Base-by-base conservation (phyloP, 2,329 filamentous ascomycete species). In the Lachnellula willkommii region DNA sequence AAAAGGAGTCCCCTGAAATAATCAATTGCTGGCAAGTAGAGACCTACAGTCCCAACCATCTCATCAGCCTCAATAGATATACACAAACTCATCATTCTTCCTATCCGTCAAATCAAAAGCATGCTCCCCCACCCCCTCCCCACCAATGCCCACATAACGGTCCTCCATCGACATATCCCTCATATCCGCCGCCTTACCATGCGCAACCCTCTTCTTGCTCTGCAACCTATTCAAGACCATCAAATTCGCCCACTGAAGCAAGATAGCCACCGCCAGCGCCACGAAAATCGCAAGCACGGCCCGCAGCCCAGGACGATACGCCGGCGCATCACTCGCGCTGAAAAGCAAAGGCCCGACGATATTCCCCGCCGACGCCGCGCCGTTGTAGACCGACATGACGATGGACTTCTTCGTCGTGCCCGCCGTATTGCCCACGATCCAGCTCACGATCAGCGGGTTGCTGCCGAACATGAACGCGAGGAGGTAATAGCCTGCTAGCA, bases 341-440 rank as follows among this genome's bases (percentile, higher is more conserved):
- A 88, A 88, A 0, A 88, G 73, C 0, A 87, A 68, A 0, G 84
- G 85, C 0, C 84, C 85, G 63, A 88, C 76, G 55, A 89, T 86
- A 66, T 88, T 87, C 3, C 85, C 85, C 0, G 79, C 76, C 0
- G 82, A 79, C 2, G 78, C 77, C 0, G 80, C 84, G 1, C 80
- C 83, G 62, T 85, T 84, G 73, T 81, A 88, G 0, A 86, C 70
- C 0, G 79, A 81, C 77, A 87, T 83, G 40, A 83, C 77, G 49
- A 81, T 75, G 0, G 82, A 83, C 65, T 85, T 85, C 70, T 89
- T 88, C 2, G 84, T 87, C 15, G 79, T 81, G 6, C 85, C 86
- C 0, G 77, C 85, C 0, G 83, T 87, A 67, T 89, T 89, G 7
- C 79, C 82, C 5, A 88, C 77, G 55, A 88, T 83, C 85, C 85